Conservation (phyloP, 148 eudicot species). For the Oxyria digyna region DNA sequence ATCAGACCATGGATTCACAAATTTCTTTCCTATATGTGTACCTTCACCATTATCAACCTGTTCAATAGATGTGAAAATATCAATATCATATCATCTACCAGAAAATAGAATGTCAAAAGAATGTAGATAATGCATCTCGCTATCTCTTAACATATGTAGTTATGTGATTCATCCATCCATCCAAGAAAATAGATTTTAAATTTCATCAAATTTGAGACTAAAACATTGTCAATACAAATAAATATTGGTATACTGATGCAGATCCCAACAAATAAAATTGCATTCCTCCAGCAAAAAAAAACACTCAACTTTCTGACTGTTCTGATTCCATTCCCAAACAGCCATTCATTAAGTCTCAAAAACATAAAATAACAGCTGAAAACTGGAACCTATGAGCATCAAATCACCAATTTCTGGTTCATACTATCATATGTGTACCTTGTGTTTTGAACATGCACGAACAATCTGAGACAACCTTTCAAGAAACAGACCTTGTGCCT, state of each 20-base stretch:
- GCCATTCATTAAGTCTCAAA: neutral
- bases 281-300: neutral
- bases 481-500: conserved; percentile 45
- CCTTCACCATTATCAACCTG: conserved; percentile 23
- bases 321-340: neutral
- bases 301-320: neutral
- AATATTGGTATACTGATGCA: neutral
- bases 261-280: neutral
- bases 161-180: neutral
- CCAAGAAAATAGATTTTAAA: neutral
- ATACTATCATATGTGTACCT: conserved; percentile 40
- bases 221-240: neutral
- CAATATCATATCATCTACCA: conserved; percentile 7
- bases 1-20: conserved; percentile 64
- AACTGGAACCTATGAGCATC: neutral
- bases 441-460: conserved; percentile 25
- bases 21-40: conserved; percentile 16
- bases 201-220: neutral
- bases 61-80: conserved; percentile 2
- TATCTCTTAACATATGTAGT: neutral
- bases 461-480: conserved; percentile 41
- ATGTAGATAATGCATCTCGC: neutral
- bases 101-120: neutral
- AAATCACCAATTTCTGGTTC: neutral
- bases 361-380: neutral